These are phyloP conservation scores for Naganishia friedmannii DNA, from an alignment of 768 basidiomycete genomes.

Conservation along the genomic window DNA sequence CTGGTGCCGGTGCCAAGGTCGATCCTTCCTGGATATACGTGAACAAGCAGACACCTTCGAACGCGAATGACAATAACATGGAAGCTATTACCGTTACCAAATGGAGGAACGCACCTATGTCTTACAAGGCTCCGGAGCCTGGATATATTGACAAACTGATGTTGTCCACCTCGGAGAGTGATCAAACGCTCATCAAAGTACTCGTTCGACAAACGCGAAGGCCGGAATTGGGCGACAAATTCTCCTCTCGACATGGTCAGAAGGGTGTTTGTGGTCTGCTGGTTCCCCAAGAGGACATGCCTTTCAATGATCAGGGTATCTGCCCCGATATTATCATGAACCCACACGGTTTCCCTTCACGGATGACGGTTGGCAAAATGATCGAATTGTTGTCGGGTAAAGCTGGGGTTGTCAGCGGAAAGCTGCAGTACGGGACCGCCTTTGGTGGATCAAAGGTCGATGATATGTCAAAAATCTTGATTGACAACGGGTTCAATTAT, in stretches of 20 bases:
- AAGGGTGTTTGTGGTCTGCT: conserved; percentile 99
- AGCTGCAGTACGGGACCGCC: conserved; percentile 57
- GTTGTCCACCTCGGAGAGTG: conserved; percentile 93
- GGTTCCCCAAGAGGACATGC: conserved; percentile 98
- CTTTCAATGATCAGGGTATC: conserved; percentile 97
- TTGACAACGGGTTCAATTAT: conserved; percentile 94
- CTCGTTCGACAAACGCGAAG: conserved; percentile 92
- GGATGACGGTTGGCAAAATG: conserved; percentile 99
- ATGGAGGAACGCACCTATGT: conserved; percentile 88
- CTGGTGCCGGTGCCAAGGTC: conserved; percentile 89
- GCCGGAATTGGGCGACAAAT: conserved; percentile 97
- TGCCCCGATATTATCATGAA: conserved; percentile 99
- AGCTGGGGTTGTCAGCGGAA: conserved; percentile 86
- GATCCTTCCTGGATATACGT: conserved; percentile 91
- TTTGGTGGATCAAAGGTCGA: conserved; percentile 99
- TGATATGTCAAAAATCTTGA: conserved; percentile 94
- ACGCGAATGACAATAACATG: conserved; percentile 74
- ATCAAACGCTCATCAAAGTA: conserved; percentile 94
- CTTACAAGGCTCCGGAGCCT: conserved; percentile 88
- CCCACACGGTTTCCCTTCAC: conserved; percentile 95
- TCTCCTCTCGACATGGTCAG: conserved; percentile 95
- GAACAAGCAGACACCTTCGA: conserved; percentile 93
- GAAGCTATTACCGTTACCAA: conserved; percentile 55
- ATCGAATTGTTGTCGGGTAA: conserved; percentile 95
- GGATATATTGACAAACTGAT: conserved; percentile 97